These are phyloP conservation scores for Pachysolen tannophilus DNA, from an alignment of 805 yeast genomes.

Conservation along the genomic window DNA sequence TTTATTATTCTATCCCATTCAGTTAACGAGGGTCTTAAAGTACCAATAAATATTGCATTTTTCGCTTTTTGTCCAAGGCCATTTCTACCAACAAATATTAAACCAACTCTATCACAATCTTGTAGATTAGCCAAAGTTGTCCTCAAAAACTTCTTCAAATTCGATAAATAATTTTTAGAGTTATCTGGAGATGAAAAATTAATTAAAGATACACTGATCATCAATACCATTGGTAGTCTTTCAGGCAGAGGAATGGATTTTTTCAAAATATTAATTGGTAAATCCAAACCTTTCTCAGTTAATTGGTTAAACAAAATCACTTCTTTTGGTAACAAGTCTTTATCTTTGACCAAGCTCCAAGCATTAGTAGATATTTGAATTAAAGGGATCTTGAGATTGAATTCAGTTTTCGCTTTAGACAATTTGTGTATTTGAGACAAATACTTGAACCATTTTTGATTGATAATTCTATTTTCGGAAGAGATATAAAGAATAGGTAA, in stretches of 20 bases:
- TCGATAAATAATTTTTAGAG: not conserved
- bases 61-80: constrained; percentile 1
- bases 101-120: constrained; percentile 5
- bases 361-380: constrained; percentile 7
- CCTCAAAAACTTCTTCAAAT: not conserved
- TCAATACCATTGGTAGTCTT: not conserved
- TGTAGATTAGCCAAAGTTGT: not conserved
- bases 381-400: constrained; percentile 3
- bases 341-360: constrained; percentile 2
- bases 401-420: not conserved
- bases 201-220: constrained; percentile 3
- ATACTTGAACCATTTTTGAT: constrained; percentile 5
- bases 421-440: not conserved
- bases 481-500: constrained; percentile 5
- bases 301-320: not conserved
- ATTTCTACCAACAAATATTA: constrained; percentile 7
- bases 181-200: not conserved
- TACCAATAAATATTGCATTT: constrained; percentile 5
- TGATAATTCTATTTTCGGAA: constrained; percentile 2
- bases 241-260: constrained; percentile 2
- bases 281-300: constrained; percentile 1
- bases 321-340: constrained; percentile 2
- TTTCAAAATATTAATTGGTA: not conserved
- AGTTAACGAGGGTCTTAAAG: constrained; percentile 2
- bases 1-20: constrained; percentile 7